phyloP scores from a whole-genome alignment of 345 rosid species.

The Salix caprea region DNA sequence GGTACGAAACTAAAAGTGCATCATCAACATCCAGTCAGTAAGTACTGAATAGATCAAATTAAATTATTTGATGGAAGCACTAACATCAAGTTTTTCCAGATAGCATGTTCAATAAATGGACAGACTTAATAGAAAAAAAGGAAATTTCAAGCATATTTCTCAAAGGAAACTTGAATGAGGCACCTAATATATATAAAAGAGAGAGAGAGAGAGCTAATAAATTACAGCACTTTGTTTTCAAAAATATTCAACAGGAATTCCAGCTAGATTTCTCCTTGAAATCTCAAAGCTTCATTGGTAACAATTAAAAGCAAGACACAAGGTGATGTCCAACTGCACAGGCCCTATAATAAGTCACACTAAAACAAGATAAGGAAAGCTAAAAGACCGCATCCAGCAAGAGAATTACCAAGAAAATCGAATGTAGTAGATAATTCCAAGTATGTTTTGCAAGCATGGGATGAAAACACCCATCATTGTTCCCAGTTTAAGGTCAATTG shows the following conservation, averaged over 20 bases:
- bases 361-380: constrained; percentile 1
- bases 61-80: neutral
- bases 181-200: neutral
- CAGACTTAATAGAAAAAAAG: neutral
- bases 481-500: constrained; percentile 66
- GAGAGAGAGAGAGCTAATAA: neutral
- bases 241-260: neutral
- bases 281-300: neutral
- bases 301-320: neutral
- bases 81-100: neutral
- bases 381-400: constrained; percentile 5
- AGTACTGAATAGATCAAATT: neutral
- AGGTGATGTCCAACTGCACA: neutral
- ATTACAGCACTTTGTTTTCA: neutral
- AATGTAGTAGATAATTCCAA: constrained; percentile 97
- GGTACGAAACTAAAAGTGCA: neutral
- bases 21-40: neutral
- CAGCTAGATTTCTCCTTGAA: neutral
- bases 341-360: neutral
- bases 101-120: neutral
- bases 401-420: constrained; percentile 85
- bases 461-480: constrained; percentile 99
- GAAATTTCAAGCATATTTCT: neutral
- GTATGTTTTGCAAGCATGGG: constrained; percentile 95
- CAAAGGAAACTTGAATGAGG: neutral